Percentiles rank a stretch among this genome's conserved stretches.
Evolutionary conservation across 148 eudicot genomes (phyloP).

Genomic region (Rhododendron ovatum): DNA sequence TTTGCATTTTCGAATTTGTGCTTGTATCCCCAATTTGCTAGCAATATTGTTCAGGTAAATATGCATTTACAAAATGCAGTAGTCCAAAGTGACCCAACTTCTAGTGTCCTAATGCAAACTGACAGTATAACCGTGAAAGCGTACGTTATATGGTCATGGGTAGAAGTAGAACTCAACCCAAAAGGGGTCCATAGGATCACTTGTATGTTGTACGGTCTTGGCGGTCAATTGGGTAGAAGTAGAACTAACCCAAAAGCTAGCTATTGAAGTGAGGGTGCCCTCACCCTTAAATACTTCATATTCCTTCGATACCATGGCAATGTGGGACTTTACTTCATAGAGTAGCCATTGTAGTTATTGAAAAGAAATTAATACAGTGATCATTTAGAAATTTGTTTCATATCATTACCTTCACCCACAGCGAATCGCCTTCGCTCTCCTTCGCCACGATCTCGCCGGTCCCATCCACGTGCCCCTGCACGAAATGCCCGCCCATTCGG

Average conservation of each 20-base stretch:
- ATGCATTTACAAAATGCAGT: too few relatives aligned
- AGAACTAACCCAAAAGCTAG: too few relatives aligned
- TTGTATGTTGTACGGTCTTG: too few relatives aligned
- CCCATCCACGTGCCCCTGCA: constrained; percentile 98
- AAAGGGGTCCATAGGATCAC: too few relatives aligned
- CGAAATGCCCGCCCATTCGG: constrained; percentile 97
- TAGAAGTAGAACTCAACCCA: too few relatives aligned
- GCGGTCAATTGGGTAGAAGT: too few relatives aligned
- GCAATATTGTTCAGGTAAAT: neutral
- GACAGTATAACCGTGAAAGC: neutral
- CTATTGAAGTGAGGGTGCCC: too few relatives aligned
- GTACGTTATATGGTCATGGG: too few relatives aligned
- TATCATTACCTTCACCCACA: constrained; percentile 54
- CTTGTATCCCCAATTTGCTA: neutral
- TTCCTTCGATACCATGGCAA: too few relatives aligned
- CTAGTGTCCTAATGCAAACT: neutral
- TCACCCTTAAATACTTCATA: too few relatives aligned
- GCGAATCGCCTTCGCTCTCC: constrained; percentile 62
- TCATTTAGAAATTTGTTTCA: neutral
- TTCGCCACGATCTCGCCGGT: constrained; percentile 67
- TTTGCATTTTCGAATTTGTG: neutral
- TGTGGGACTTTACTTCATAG: too few relatives aligned
- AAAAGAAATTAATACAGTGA: neutral
- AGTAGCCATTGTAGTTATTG: neutral
- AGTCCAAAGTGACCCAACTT: neutral